Percentiles rank a stretch among this genome's conserved stretches.
Conservation (phyloP, 139 green algal genomes). For the Chlamydomonas applanata region DNA sequence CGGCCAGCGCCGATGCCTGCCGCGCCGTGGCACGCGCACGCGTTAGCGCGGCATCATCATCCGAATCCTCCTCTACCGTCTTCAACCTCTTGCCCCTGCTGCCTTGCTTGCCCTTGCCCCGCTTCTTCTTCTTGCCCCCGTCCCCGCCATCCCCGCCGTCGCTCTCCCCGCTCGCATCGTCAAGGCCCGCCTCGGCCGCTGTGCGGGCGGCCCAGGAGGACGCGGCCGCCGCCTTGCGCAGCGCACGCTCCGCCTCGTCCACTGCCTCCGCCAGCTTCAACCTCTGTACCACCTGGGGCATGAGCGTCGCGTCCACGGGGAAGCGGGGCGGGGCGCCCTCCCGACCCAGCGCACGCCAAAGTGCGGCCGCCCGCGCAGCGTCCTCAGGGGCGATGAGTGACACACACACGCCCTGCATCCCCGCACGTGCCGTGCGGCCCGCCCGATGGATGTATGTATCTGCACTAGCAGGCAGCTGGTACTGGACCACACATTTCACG, state of each 20-base stretch:
- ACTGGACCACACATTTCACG: constrained; percentile 77
- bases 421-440: constrained; percentile 80
- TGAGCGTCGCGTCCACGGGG: constrained; percentile 66
- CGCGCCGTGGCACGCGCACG: background rate
- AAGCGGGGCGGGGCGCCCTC: constrained; percentile 56
- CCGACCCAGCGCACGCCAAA: constrained; percentile 37
- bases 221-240: constrained; percentile 64
- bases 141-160: background rate
- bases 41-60: background rate
- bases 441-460: constrained; percentile 96
- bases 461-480: constrained; percentile 87
- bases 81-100: background rate
- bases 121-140: background rate
- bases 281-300: constrained; percentile 32
- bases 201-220: constrained; percentile 38
- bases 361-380: constrained; percentile 43
- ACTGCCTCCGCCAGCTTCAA: constrained; percentile 53
- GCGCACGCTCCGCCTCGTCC: constrained; percentile 60
- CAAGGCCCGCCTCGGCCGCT: constrained; percentile 6
- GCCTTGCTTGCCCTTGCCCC: background rate
- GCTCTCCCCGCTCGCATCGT: background rate
- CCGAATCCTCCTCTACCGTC: background rate
- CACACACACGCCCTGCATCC: constrained; percentile 68
- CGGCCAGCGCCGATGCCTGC: constrained; percentile 8
- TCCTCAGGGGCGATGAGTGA: constrained; percentile 81